These are phyloP conservation scores for Venturia effusa DNA, from an alignment of 2,329 filamentous ascomycete genomes.

Conservation along the genomic window DNA sequence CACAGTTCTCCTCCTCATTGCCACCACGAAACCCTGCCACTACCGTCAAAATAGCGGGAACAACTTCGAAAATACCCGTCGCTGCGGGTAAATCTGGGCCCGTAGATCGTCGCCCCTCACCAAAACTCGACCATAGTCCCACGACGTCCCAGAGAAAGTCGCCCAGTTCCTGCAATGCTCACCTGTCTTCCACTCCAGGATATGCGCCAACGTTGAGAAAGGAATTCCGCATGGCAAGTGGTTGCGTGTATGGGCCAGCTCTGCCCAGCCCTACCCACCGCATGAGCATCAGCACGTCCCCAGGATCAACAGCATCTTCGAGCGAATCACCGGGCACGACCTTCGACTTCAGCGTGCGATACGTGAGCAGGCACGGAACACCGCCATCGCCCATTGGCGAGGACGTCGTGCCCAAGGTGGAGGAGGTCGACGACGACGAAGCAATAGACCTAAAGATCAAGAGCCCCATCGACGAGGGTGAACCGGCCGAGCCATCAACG, in stretches of 20 bases:
- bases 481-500: conserved; percentile 20
- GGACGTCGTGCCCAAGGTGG: conserved; percentile 41
- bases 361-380: conserved; percentile 17
- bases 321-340: conserved; percentile 28
- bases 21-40: not conserved
- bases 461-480: conserved; percentile 16
- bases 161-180: not conserved
- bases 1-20: conserved; percentile 4
- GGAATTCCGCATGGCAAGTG: conserved; percentile 6
- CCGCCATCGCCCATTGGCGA: conserved; percentile 17
- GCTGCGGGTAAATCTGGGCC: conserved; percentile 10
- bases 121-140: not conserved
- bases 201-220: not conserved
- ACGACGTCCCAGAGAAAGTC: conserved; percentile 1
- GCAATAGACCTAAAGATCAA: conserved; percentile 13
- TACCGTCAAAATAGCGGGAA: conserved; percentile 4
- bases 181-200: not conserved
- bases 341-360: conserved; percentile 23
- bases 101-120: conserved; percentile 7
- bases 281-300: conserved; percentile 19
- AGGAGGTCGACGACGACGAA: conserved; percentile 39
- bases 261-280: conserved; percentile 3
- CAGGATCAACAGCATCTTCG: conserved; percentile 21
- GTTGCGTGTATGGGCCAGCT: not conserved
- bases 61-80: conserved; percentile 4